A percentile compares a stretch with the other conserved stretches of the same genome.
Evolutionary conservation across 1,139 yeast genomes (phyloP).

Genomic region (Blastobotrys raffinosifermentans): DNA sequence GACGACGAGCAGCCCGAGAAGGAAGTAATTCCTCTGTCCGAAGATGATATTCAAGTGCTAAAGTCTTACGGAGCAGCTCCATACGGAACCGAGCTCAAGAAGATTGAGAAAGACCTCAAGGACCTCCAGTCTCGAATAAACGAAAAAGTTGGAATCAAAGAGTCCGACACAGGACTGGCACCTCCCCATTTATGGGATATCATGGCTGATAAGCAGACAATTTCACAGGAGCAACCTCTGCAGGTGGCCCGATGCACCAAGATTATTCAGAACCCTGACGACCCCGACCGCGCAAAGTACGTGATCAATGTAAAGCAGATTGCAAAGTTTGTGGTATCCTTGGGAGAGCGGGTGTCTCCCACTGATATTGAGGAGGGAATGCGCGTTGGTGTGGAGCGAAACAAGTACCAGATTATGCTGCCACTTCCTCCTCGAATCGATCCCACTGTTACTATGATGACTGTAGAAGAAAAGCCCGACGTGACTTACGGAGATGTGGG

Average conservation of each 20-base stretch:
- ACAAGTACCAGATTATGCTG: constrained; percentile 90
- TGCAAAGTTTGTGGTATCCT: constrained; percentile 94
- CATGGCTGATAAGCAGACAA: constrained; percentile 89
- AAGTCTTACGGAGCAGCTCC: constrained; percentile 97
- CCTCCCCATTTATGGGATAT: constrained; percentile 98
- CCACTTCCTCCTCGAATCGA: constrained; percentile 97
- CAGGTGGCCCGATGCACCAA: constrained; percentile 99
- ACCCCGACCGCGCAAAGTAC: constrained; percentile 82
- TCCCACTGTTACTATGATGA: constrained; percentile 99
- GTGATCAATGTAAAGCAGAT: constrained; percentile 96
- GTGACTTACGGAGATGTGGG: constrained; percentile 83
- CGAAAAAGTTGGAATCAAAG: constrained; percentile 90
- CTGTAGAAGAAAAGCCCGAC: constrained; percentile 97
- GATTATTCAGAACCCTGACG: constrained; percentile 65
- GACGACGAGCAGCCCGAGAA: constrained; percentile 59
- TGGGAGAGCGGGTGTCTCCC: constrained; percentile 95
- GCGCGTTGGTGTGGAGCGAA: constrained; percentile 98
- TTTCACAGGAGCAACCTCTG: constrained; percentile 89
- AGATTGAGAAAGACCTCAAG: constrained; percentile 78
- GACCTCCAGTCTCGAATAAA: constrained; percentile 79
- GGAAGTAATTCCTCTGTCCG: constrained; percentile 80
- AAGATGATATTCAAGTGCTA: constrained; percentile 94
- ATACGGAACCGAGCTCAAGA: constrained; percentile 73
- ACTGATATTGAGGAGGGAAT: constrained; percentile 99
- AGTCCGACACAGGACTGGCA: constrained; percentile 92